phyloP scores from a whole-genome alignment of 495 filamentous ascomycete genomes.

The Talaromyces borbonicus region DNA sequence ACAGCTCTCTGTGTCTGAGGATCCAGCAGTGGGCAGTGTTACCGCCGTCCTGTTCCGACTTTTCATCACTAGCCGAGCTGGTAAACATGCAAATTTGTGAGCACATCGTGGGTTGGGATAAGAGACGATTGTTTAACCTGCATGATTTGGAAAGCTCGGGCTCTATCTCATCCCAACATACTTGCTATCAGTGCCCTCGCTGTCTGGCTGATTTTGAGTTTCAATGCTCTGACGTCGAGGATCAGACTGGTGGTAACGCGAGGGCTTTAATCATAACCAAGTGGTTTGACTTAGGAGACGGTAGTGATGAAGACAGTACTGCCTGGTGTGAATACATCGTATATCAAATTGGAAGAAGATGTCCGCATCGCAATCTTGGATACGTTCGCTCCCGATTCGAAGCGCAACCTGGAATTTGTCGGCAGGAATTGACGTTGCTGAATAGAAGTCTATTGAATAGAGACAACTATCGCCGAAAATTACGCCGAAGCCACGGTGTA shows the following conservation, averaged over 20 bases:
- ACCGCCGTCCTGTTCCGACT: constrained; percentile 7
- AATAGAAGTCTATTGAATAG: background rate
- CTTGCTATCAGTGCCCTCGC: background rate
- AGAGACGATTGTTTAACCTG: background rate
- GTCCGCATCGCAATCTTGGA: background rate
- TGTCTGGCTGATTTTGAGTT: constrained; percentile 6
- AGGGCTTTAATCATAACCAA: constrained; percentile 3
- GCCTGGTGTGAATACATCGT: background rate
- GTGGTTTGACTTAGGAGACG: constrained; percentile 26
- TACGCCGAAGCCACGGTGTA: background rate
- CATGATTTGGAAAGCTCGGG: constrained; percentile 5
- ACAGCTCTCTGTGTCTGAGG: constrained; percentile 9
- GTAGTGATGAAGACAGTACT: background rate
- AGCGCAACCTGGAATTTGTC: background rate
- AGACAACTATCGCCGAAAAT: constrained; percentile 5
- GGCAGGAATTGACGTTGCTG: background rate
- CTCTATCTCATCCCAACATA: background rate
- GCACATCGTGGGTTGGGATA: background rate
- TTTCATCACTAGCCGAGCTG: constrained; percentile 6
- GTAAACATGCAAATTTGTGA: constrained; percentile 10
- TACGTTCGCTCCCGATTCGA: background rate
- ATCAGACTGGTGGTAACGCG: background rate
- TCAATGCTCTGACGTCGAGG: background rate
- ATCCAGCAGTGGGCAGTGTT: constrained; percentile 13
- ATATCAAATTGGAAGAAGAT: background rate